Base-by-base conservation (phyloP, 176 grass and related monocot genomes). In the Triticum dicoccoides region DNA sequence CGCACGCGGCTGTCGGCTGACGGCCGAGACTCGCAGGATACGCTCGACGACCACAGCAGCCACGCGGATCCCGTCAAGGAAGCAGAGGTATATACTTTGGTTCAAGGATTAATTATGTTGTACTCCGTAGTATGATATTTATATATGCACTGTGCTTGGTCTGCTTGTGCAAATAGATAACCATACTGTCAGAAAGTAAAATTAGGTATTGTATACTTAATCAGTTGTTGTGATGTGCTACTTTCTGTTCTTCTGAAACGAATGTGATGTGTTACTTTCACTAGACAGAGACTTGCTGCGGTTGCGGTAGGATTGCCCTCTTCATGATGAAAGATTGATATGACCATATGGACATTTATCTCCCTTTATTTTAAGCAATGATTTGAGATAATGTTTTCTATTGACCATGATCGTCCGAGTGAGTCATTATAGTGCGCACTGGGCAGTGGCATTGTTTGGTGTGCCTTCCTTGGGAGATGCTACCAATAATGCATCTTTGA, bases 1-100 rank as follows among this genome's bases (percentile, higher is more conserved):
- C 90, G 92, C 6, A 66, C 86, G 65, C 73, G 81, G 37, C 18
- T 91, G 21, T 88, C 88, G 8, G 84, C 61, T 0, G 86, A 92
- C 45, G 87, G 82, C 9, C 81, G 79, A 13, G 87, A 83, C 82
- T 45, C 84, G 4, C 70, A 89, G 35, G 52, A 78, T 66, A 25
- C 81, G 80, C 56, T 35, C 17, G 90, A 88, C 52, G 87, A 39
- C 9, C 71, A 69, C 42, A 76, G 45, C 25, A 81, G 76, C 62
- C 70, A 34, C 69, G 51, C n/a, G 8, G 92, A 94, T 82, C 86
- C 81, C 15, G 78, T 89, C 79, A 97, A 91, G 75, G 69, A 91
- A 86, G 92, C 92, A 64, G 95, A 95, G 92, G 95, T 97, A 84
- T 51, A 15, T 2, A 29, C 11, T 34, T 6, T 75, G 1, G 6